Evolutionary conservation across 495 filamentous ascomycete species (phyloP), one percentile per base, ranked within the genome.

Genomic region (Trichoderma orchidacearum): DNA sequence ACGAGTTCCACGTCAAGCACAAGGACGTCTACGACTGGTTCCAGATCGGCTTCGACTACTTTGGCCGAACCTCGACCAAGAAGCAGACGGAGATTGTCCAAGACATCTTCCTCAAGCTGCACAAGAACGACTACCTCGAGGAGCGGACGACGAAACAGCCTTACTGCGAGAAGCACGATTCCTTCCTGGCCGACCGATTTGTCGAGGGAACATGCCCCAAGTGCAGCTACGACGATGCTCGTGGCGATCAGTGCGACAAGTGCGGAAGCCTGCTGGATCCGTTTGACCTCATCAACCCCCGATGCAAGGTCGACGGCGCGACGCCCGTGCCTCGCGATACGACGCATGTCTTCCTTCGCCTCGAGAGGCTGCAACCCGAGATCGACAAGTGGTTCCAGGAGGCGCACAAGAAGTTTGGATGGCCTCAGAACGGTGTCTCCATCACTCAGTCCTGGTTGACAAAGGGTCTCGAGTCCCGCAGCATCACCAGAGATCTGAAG

Each of bases 111-210:
- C 72, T 74, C 36, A 80, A 85, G 61, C 79, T 97, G 18, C 72
- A 87, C 62, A 67, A 76, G 53, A 90, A 94, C 62, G 88, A 85
- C n/a, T 93, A 80, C 64, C 73, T 97, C 41, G 83, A 85, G 61
- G 86, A 96, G 76, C 77, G 83, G 51, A 84, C 83, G 25, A 80
- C 75, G 15, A 75, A 71, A 17, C 92, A 96, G 66, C 87, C 90
- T 21, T 96, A 87, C 72, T 96, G 92, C 66, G 83, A 89, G 59
- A 77, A 82, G 29, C 90, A 97, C 68, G 73, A 82, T 17, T 83
- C 83, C 23, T 97, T 95, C 75, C 67, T 97, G 53, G 90, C 92
- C 21, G 92, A 97, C 69, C 87, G 92, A 36, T 97, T 87, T 65
- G 89, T 96, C 18, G 90, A 96, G 72, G 91, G 91, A 17, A 85